Evolutionary conservation across 208 protist species (phyloP).

Genomic region (Leishmania martiniquensis): DNA sequence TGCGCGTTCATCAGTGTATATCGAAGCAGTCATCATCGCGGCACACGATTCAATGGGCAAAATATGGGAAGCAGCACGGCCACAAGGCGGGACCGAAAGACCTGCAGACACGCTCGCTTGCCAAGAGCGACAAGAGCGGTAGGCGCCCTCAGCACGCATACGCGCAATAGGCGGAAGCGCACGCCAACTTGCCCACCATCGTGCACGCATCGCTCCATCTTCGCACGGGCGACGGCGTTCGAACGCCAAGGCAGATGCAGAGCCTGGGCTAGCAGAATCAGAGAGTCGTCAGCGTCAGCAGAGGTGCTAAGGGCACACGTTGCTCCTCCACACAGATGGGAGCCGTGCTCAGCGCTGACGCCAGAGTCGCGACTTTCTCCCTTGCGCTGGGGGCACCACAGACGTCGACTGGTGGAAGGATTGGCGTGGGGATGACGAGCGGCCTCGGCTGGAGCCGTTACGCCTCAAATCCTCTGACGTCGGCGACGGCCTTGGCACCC

Average conservation of each 20-base stretch:
- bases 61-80: slow-evolving; percentile 3
- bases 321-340: background rate
- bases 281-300: background rate
- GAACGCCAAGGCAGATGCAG: background rate
- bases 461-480: background rate
- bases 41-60: slow-evolving; percentile 9
- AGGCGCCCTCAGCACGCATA: background rate
- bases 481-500: background rate
- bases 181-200: background rate
- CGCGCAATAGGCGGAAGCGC: background rate
- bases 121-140: background rate
- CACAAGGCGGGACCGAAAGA: background rate
- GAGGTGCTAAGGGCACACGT: too few species aligned
- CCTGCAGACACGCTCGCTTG: background rate
- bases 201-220: background rate
- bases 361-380: slow-evolving; percentile 2
- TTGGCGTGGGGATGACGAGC: background rate
- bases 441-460: background rate
- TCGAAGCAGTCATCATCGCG: background rate
- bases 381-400: background rate
- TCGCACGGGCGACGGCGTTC: background rate
- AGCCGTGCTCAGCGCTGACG: background rate
- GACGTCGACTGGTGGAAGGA: background rate
- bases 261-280: background rate
- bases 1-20: background rate